These are phyloP conservation scores for Malus hybrid DNA, from an alignment of 331 rosid species.

Conservation along the genomic window DNA sequence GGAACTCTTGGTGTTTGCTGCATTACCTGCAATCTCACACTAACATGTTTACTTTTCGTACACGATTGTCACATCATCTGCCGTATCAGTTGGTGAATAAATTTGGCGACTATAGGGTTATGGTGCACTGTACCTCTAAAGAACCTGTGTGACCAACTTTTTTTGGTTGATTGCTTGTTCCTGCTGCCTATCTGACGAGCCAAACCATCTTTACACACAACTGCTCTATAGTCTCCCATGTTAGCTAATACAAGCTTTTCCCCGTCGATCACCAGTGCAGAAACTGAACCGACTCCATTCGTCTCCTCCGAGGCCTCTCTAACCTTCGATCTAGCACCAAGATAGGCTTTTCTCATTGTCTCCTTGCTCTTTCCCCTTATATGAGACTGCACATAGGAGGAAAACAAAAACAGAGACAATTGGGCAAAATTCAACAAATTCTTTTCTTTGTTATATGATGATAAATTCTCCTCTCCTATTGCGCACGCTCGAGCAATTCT, in stretches of 20 bases:
- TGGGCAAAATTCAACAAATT: too few species aligned
- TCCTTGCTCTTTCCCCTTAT: conserved; percentile 50
- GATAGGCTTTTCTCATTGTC: conserved; percentile 57
- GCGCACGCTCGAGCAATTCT: neutral
- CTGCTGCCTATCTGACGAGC: conserved; percentile 43
- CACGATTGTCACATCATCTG: neutral
- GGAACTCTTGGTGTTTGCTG: conserved; percentile 7
- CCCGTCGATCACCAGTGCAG: conserved; percentile 62
- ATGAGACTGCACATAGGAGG: conserved; percentile 23
- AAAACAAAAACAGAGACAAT: too few species aligned
- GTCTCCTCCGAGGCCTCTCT: conserved; percentile 32
- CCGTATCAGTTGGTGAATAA: neutral
- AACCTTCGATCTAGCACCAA: conserved; percentile 40
- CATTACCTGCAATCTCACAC: conserved; percentile 19
- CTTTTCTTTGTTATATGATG: neutral
- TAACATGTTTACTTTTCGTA: conserved; percentile 3
- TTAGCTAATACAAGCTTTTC: conserved; percentile 63
- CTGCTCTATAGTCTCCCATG: conserved; percentile 70
- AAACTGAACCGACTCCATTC: conserved; percentile 41
- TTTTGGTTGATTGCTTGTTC: conserved; percentile 17
- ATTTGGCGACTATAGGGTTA: neutral
- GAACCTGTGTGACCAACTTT: conserved; percentile 49
- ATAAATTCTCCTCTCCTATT: neutral
- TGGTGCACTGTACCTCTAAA: conserved; percentile 37
- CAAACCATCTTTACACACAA: conserved; percentile 67